Conservation (phyloP, 345 rosid species). For the Hevea brasiliensis region DNA sequence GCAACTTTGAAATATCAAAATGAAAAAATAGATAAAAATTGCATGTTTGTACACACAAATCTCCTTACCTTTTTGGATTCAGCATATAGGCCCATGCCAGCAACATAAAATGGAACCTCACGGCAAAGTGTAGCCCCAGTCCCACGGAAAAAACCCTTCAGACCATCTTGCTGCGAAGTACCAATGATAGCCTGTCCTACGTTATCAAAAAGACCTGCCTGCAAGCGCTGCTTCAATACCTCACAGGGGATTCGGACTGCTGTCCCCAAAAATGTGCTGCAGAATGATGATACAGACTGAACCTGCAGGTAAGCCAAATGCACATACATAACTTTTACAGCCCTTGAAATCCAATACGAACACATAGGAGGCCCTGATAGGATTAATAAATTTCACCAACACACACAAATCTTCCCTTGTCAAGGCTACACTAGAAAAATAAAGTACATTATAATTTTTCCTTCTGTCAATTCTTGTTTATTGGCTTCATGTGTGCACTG, state of each 20-base stretch:
- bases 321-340: neutral
- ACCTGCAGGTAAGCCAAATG: conserved; percentile 48
- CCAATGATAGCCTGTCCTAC: conserved; percentile 90
- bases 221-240: conserved; percentile 95
- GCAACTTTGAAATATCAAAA: neutral
- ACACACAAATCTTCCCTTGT: neutral
- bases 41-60: neutral
- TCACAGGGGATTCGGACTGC: conserved; percentile 95
- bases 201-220: conserved; percentile 83
- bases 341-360: neutral
- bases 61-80: conserved; percentile 91
- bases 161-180: conserved; percentile 93
- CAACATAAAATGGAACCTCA: conserved; percentile 95
- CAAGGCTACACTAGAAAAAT: neutral
- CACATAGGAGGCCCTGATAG: neutral
- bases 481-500: neutral
- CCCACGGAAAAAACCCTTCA: conserved; percentile 92
- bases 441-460: neutral
- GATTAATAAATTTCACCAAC: neutral
- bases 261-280: conserved; percentile 92
- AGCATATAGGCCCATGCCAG: conserved; percentile 86
- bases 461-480: neutral
- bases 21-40: neutral
- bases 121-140: conserved; percentile 96
- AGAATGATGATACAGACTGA: conserved; percentile 90